These are phyloP conservation scores for Xerocomellus chrysenteron DNA, from an alignment of 768 basidiomycete genomes.

Conservation along the genomic window DNA sequence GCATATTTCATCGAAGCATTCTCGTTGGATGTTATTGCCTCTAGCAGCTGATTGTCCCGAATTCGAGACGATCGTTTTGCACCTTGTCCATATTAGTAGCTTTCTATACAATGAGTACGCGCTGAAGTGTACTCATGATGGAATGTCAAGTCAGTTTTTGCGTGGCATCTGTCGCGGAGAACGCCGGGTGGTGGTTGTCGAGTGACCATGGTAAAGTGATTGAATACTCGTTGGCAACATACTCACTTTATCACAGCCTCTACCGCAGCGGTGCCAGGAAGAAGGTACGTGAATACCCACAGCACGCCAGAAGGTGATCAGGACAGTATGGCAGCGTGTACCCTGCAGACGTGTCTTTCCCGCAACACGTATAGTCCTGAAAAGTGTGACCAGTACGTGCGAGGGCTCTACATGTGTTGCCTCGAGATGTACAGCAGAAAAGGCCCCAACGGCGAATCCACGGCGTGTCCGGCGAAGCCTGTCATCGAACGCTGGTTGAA, in stretches of 20 bases:
- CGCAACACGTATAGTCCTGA: slow-evolving; percentile 66
- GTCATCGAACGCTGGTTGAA: slow-evolving; percentile 62
- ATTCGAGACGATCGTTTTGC: not conserved
- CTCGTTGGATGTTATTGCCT: no score
- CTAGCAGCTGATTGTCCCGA: not conserved
- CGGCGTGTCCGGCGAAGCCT: slow-evolving; percentile 57
- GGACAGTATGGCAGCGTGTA: slow-evolving; percentile 47
- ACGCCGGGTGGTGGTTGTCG: not conserved
- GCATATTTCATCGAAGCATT: not conserved
- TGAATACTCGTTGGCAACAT: not conserved
- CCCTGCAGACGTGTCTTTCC: slow-evolving; percentile 59
- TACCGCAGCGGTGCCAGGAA: slow-evolving; percentile 19
- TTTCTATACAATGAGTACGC: not conserved
- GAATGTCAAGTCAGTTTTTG: not conserved
- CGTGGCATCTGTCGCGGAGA: not conserved
- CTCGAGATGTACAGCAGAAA: slow-evolving; percentile 50
- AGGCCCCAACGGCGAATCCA: slow-evolving; percentile 44
- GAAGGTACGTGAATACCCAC: slow-evolving; percentile 19
- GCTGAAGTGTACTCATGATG: not conserved
- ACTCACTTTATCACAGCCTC: not conserved
- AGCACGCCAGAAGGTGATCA: not conserved
- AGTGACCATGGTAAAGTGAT: not conserved
- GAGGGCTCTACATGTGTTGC: slow-evolving; percentile 63
- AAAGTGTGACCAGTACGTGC: slow-evolving; percentile 52
- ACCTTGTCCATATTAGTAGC: not conserved